Conservation (phyloP, 257 asterid genomes). For the Solanum lycopersicoides region DNA sequence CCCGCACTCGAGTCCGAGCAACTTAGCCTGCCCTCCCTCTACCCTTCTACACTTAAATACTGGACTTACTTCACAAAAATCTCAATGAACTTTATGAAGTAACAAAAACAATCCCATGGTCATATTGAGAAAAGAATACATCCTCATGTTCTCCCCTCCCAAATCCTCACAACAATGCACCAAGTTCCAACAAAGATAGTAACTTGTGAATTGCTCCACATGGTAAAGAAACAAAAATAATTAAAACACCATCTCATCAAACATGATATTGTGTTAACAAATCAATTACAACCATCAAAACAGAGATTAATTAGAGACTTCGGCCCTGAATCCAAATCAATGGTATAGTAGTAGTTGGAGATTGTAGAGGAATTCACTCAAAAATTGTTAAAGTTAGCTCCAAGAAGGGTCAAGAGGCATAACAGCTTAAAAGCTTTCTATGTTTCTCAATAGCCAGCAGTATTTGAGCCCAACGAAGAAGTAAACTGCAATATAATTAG, state of each 20-base stretch:
- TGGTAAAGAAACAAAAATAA: neutral
- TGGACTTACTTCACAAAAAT: too few species aligned
- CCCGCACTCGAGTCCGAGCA: too few species aligned
- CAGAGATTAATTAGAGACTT: neutral
- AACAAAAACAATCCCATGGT: neutral
- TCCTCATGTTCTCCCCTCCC: neutral
- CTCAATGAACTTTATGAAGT: too few species aligned
- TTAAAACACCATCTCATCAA: neutral
- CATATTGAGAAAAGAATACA: neutral
- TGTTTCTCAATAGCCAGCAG: neutral
- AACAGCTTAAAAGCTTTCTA: neutral
- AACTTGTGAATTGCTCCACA: neutral
- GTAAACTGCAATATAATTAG: neutral
- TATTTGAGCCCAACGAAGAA: neutral
- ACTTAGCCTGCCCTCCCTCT: too few species aligned
- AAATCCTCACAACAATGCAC: neutral
- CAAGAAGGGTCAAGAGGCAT: neutral
- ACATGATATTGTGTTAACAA: neutral
- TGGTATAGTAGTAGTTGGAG: neutral
- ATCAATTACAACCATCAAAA: neutral
- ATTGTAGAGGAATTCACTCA: neutral
- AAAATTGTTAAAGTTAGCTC: neutral
- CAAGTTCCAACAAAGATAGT: neutral
- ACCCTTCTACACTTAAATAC: too few species aligned
- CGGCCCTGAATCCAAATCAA: neutral